Evolutionary conservation across 2,329 filamentous ascomycete genomes (phyloP), one percentile per base, ranked within the genome.

Genomic region (Tolypocladium amazonense): DNA sequence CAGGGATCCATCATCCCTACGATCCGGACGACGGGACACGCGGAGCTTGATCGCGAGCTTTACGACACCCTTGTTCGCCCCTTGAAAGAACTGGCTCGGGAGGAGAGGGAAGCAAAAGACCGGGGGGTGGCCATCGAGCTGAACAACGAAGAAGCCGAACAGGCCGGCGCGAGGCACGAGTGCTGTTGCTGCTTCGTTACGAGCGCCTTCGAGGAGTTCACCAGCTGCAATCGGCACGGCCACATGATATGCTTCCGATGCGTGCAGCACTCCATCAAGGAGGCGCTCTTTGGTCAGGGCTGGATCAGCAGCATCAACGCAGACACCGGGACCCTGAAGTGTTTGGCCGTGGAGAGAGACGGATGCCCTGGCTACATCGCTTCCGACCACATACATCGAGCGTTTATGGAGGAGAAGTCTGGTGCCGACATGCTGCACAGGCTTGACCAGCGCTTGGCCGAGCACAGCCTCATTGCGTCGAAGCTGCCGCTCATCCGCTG

Each of bases 211-310:
- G 88, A 93, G 70, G 84, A 89, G 67, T 81, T 92, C 60, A 85
- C 88, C 0, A 81, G 83, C n/a, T 94, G 90, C 75, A 82, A 83
- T 68, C 73, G 78, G 38, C 79, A 82, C 3, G 86, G 84, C 1
- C 90, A 94, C 73, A 82, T 89, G 69, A 80, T 93, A 59, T 94
- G 90, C 74, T 87, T 92, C 73, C 83, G 84, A 54, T 97, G 94
- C 72, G 87, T 97, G 57, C 87, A 88, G 63, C 85, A 88, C 64
- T 88, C 92, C 14, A 82, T 93, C 61, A 88, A 88, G 56, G 93
- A 97, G 71, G 92, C 92, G 2, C 77, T 97, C 0, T 97, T 96
- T 70, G 94, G 94, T 0, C 94, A 97, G 72, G 90, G 90, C 58
- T 97, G 93, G 90, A 83, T 85, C 56, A 86, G 88, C 61, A 94